Evolutionary conservation across 352 stramenopile species (phyloP).

Genomic region (Stramenopiles sp.): DNA sequence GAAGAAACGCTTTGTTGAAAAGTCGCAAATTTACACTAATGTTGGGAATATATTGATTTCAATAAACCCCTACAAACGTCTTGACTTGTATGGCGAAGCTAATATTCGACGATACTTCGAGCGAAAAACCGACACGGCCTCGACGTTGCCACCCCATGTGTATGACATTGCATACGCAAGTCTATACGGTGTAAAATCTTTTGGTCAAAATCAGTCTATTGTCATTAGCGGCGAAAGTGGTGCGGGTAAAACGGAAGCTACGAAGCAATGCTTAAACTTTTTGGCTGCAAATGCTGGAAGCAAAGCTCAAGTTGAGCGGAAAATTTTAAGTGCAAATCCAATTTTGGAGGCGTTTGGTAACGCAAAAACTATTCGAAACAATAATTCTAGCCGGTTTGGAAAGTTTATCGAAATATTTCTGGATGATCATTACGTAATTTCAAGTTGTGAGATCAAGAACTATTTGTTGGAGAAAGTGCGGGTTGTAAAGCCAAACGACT

Average conservation of each 20-base stretch:
- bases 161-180: slow-evolving; percentile 60
- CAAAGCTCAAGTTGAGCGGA: slow-evolving; percentile 19
- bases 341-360: neutral
- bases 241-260: slow-evolving; percentile 86
- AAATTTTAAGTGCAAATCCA: neutral
- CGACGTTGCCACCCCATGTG: slow-evolving; percentile 36
- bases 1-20: slow-evolving; percentile 42
- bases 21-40: slow-evolving; percentile 40
- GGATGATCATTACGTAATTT: neutral
- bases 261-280: slow-evolving; percentile 47
- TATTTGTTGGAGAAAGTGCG: slow-evolving; percentile 87
- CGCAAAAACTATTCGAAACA: neutral
- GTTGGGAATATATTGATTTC: slow-evolving; percentile 61
- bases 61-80: slow-evolving; percentile 45
- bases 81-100: neutral
- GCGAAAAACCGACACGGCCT: neutral
- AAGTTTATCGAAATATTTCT: neutral
- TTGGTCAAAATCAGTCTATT: slow-evolving; percentile 64
- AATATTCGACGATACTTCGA: slow-evolving; percentile 46
- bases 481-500: slow-evolving; percentile 67
- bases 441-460: slow-evolving; percentile 36
- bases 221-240: slow-evolving; percentile 79
- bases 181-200: slow-evolving; percentile 45
- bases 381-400: neutral
- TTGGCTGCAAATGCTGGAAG: slow-evolving; percentile 19